Evolutionary conservation across 2,329 filamentous ascomycete species (phyloP).

Genomic region (Alternaria dauci): DNA sequence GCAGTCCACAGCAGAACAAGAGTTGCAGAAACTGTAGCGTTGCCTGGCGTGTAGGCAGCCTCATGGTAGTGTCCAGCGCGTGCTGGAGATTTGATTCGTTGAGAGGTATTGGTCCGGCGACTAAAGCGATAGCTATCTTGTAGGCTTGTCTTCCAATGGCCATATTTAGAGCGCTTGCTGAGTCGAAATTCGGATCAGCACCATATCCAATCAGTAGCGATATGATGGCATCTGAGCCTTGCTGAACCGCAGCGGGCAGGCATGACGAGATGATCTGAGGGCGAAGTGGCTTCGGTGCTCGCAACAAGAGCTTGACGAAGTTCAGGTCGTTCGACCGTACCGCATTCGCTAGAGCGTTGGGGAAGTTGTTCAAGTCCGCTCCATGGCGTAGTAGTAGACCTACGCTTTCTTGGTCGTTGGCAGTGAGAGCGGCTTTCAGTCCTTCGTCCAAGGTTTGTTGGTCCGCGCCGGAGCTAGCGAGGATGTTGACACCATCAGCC

Average conservation of each 20-base stretch:
- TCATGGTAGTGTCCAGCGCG: slow-evolving; percentile 42
- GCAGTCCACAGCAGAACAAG: slow-evolving; percentile 46
- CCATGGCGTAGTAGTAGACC: slow-evolving; percentile 47
- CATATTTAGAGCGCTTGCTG: slow-evolving; percentile 43
- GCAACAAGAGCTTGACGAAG: slow-evolving; percentile 40
- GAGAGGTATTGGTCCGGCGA: slow-evolving; percentile 38
- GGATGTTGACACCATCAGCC: slow-evolving; percentile 41
- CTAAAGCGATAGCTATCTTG: slow-evolving; percentile 38
- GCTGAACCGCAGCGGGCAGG: slow-evolving; percentile 43
- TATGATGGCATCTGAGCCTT: slow-evolving; percentile 37
- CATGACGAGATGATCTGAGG: slow-evolving; percentile 45
- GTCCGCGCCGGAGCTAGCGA: slow-evolving; percentile 47
- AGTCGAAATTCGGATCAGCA: slow-evolving; percentile 48
- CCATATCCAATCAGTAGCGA: slow-evolving; percentile 46
- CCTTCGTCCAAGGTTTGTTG: slow-evolving; percentile 47
- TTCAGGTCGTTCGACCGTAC: slow-evolving; percentile 44
- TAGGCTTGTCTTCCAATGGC: slow-evolving; percentile 44
- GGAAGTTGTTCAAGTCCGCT: slow-evolving; percentile 44
- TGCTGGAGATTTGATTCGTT: slow-evolving; percentile 36
- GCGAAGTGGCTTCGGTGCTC: slow-evolving; percentile 44
- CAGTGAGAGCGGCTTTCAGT: slow-evolving; percentile 42
- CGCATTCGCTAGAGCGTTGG: slow-evolving; percentile 42
- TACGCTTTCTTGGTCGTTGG: slow-evolving; percentile 45
- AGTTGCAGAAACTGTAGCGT: slow-evolving; percentile 43
- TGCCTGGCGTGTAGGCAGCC: slow-evolving; percentile 37